Percentiles rank a stretch among this genome's conserved stretches.
Conservation (phyloP, 192 early-diverging fungal species). For the Umbelopsis vinacea region DNA sequence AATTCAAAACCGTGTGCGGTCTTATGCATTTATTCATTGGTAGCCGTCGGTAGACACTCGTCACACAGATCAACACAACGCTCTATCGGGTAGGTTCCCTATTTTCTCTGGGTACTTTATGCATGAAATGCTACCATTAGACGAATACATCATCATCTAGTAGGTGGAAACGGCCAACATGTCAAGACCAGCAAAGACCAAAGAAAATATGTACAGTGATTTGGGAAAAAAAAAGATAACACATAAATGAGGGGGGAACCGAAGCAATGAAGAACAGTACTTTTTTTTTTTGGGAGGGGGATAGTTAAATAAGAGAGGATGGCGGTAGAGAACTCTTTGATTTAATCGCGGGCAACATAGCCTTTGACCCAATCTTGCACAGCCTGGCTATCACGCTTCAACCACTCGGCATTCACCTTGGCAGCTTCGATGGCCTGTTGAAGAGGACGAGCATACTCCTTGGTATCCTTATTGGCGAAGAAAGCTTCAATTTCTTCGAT, state of each 20-base stretch:
- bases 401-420: constrained; percentile 63
- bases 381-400: constrained; percentile 27
- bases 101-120: too few species aligned
- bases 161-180: not conserved
- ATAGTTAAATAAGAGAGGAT: not conserved
- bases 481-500: constrained; percentile 67
- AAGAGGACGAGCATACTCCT: constrained; percentile 67
- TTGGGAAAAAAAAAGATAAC: too few species aligned
- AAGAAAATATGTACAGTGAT: not conserved
- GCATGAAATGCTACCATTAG: too few species aligned
- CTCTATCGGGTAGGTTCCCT: too few species aligned
- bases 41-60: too few species aligned
- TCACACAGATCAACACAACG: too few species aligned
- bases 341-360: constrained; percentile 19
- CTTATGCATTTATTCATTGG: too few species aligned
- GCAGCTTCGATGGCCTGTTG: constrained; percentile 76
- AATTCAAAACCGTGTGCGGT: too few species aligned
- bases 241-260: too few species aligned
- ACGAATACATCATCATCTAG: too few species aligned
- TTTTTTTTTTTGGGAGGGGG: not conserved
- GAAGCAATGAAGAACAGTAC: too few species aligned
- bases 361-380: constrained; percentile 32
- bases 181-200: not conserved
- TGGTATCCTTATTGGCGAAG: constrained; percentile 65
- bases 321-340: too few species aligned